Percentiles rank a stretch among this genome's conserved stretches.
Conservation (phyloP, 1,139 yeast species). For the Suhomyces yuchorum region DNA sequence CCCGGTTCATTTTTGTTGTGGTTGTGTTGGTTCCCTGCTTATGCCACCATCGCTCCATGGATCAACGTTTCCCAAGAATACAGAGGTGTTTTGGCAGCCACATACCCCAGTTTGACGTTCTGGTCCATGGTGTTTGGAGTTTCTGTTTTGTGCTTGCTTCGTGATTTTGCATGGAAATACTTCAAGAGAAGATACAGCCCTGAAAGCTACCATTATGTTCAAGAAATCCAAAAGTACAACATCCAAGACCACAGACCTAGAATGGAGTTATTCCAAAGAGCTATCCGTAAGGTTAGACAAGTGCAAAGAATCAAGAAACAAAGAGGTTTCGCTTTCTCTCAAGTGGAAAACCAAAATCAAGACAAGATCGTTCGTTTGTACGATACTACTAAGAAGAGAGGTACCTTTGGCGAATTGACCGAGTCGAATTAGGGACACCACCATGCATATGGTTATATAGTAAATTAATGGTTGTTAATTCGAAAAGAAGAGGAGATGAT, state of each 20-base stretch:
- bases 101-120: slow-evolving; percentile 77
- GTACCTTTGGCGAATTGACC: slow-evolving; percentile 50
- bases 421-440: slow-evolving; percentile 18
- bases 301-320: slow-evolving; percentile 98
- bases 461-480: background rate
- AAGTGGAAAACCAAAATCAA: slow-evolving; percentile 91
- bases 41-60: slow-evolving; percentile 82
- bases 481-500: background rate
- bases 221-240: slow-evolving; percentile 94
- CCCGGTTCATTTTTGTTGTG: slow-evolving; percentile 91
- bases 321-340: slow-evolving; percentile 98
- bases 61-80: slow-evolving; percentile 84
- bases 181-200: slow-evolving; percentile 90
- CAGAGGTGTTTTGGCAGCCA: slow-evolving; percentile 71
- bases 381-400: slow-evolving; percentile 79
- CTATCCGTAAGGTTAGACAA: slow-evolving; percentile 95
- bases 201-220: slow-evolving; percentile 90
- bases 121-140: slow-evolving; percentile 84
- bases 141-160: slow-evolving; percentile 72
- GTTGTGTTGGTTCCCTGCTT: slow-evolving; percentile 85
- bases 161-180: slow-evolving; percentile 95
- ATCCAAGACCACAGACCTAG: slow-evolving; percentile 93
- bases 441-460: background rate
- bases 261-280: slow-evolving; percentile 95
- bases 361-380: slow-evolving; percentile 89